phyloP scores from a whole-genome alignment of 257 asterid species.

The Solanum neorickii region DNA sequence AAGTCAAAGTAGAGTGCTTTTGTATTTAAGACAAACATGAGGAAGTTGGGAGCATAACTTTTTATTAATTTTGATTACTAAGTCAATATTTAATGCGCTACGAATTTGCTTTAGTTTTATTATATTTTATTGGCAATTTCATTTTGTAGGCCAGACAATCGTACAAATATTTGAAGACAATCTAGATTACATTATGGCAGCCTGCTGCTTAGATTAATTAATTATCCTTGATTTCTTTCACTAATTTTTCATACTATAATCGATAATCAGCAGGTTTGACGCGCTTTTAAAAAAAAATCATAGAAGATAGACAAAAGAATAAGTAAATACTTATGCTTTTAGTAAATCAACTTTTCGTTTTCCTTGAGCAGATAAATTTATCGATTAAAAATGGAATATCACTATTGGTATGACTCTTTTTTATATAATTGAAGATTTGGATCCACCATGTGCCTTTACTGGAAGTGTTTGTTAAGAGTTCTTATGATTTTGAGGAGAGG shows the following conservation, averaged over 20 bases:
- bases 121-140: neutral
- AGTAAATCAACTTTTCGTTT: neutral
- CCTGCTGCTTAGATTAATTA: neutral
- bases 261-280: neutral
- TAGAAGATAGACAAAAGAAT: neutral
- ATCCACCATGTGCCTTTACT: slow-evolving; percentile 8
- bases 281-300: neutral
- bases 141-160: neutral
- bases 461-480: neutral
- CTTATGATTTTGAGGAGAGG: neutral
- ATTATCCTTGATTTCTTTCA: neutral
- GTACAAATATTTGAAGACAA: neutral
- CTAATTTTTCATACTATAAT: neutral
- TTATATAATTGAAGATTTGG: neutral
- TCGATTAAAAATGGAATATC: neutral
- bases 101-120: neutral
- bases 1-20: neutral
- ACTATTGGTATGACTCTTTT: neutral
- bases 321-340: neutral
- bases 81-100: neutral
- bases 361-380: neutral
- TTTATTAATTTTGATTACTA: neutral
- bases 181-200: neutral
- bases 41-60: slow-evolving; percentile 10
- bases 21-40: slow-evolving; percentile 11